Evolutionary conservation across 306 rosid genomes (phyloP), one percentile per base, ranked within the genome.

Genomic region (Quercus engelmannii): DNA sequence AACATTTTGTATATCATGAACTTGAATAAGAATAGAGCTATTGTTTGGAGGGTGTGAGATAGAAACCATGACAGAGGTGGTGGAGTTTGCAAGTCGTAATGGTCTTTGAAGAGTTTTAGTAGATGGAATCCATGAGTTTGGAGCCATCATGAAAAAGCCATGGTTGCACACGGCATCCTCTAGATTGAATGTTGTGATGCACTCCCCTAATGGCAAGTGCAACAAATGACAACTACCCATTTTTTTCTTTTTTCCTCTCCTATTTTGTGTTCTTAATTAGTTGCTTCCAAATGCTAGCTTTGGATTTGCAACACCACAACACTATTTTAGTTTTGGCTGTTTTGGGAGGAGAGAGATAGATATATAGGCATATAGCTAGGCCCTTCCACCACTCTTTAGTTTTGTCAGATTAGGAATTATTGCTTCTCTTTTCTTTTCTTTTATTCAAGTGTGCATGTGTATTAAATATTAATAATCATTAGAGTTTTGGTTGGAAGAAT

Each of bases 61-160:
- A 5, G 87, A 80, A 46, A 80, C 83, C 0, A 3, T 30, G 25
- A 83, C 75, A 19, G 74, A 85, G 1, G 46, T 7, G 17, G 15
- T 2, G 0, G 35, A 69, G 62, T 78, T 76, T n/a, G 80, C 73
- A 1, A 85, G 86, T 23, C 91, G 78, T 14, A 85, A 25, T 5
- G 89, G 91, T 3, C 87, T 83, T 64, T 65, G 64, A 21, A 88
- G 63, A 20, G 83, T 79, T 67, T 79, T 81, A 1, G 81, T 55
- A 2, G 81, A 81, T 7, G 87, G 68, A 70, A 69, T 64, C 89
- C 91, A 85, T 33, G 61, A 25, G 65, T 88, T 88, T 21, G 89
- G 91, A 41, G 86, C 64, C 89, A 88, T 85, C 89, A 85, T 88
- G 55, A 88, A 85, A 23, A 79, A 58, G 0, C 89, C 89, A 59